These are phyloP conservation scores for Poa annua DNA, from an alignment of 176 grass and related monocot genomes.

Conservation along the genomic window DNA sequence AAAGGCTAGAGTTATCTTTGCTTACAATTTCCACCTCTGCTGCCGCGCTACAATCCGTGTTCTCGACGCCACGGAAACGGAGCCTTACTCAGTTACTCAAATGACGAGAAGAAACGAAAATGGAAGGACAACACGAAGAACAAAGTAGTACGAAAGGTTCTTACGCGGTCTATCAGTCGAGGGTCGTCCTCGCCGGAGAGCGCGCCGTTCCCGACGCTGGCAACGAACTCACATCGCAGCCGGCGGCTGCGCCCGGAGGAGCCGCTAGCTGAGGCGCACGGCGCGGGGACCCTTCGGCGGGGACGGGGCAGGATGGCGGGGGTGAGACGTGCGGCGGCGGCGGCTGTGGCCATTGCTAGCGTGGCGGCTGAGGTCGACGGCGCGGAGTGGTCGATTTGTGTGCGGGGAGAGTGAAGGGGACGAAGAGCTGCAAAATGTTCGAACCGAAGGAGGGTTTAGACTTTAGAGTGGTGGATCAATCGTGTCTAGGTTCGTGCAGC, in stretches of 20 bases:
- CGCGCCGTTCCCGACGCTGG: slow-evolving; percentile 74
- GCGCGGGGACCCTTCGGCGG: slow-evolving; percentile 27
- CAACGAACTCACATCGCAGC: slow-evolving; percentile 76
- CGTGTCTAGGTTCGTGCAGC: background rate
- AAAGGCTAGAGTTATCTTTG: background rate
- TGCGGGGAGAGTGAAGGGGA: background rate
- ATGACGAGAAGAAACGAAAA: slow-evolving; percentile 21
- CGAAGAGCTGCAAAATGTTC: background rate
- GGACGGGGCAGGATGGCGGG: background rate
- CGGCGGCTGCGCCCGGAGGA: slow-evolving; percentile 30
- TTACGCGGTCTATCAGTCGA: slow-evolving; percentile 72
- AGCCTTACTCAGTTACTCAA: slow-evolving; percentile 13
- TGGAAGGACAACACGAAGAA: background rate
- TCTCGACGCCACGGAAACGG: background rate
- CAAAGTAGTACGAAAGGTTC: background rate
- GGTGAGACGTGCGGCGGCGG: background rate
- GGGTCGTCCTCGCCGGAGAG: slow-evolving; percentile 71
- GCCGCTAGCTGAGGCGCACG: slow-evolving; percentile 33
- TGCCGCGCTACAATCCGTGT: background rate
- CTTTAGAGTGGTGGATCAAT: background rate
- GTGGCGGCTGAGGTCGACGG: slow-evolving; percentile 21
- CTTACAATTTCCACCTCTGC: background rate
- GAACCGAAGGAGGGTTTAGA: background rate
- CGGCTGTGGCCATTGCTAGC: slow-evolving; percentile 34
- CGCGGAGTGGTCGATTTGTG: background rate